Percentiles rank a stretch among this genome's conserved stretches.
These are phyloP conservation scores for Fusarium sp. DNA, from an alignment of 2,329 filamentous ascomycete genomes.

Conservation along the genomic window DNA sequence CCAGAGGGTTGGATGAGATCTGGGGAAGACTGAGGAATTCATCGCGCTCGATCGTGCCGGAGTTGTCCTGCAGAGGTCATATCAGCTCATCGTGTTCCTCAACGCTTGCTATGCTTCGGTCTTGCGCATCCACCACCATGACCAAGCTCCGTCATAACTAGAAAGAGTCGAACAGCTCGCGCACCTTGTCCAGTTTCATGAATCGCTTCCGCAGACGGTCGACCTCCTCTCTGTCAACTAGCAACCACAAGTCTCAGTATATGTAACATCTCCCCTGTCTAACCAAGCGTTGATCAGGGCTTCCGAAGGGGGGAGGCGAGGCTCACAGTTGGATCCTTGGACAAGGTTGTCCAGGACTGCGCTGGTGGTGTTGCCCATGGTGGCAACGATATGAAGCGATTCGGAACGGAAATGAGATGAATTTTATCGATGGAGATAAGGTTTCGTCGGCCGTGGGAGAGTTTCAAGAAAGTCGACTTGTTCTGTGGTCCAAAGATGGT, in stretches of 20 bases:
- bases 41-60: slow-evolving; percentile 96
- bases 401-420: not conserved
- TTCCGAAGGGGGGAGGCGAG: slow-evolving; percentile 24
- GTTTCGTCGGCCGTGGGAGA: not conserved
- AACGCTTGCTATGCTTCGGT: not conserved
- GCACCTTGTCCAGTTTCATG: slow-evolving; percentile 98
- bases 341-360: slow-evolving; percentile 94
- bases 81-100: slow-evolving; percentile 4
- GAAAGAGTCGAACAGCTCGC: slow-evolving; percentile 37
- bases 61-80: slow-evolving; percentile 78
- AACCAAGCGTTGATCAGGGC: slow-evolving; percentile 19
- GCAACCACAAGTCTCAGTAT: slow-evolving; percentile 28
- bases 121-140: slow-evolving; percentile 1
- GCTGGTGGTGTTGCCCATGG: slow-evolving; percentile 76
- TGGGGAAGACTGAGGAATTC: slow-evolving; percentile 97
- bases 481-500: slow-evolving; percentile 30
- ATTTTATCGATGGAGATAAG: not conserved
- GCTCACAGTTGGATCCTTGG: slow-evolving; percentile 91
- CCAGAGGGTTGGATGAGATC: slow-evolving; percentile 96
- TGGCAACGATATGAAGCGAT: slow-evolving; percentile 24
- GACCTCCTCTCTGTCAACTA: slow-evolving; percentile 97
- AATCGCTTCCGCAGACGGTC: slow-evolving; percentile 96
- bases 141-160: slow-evolving; percentile 4
- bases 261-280: slow-evolving; percentile 14
- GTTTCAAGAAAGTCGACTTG: slow-evolving; percentile 12